Percentiles rank a stretch among this genome's conserved stretches.
phyloP scores from a whole-genome alignment of 306 rosid species.

The Medicago ruthenica region DNA sequence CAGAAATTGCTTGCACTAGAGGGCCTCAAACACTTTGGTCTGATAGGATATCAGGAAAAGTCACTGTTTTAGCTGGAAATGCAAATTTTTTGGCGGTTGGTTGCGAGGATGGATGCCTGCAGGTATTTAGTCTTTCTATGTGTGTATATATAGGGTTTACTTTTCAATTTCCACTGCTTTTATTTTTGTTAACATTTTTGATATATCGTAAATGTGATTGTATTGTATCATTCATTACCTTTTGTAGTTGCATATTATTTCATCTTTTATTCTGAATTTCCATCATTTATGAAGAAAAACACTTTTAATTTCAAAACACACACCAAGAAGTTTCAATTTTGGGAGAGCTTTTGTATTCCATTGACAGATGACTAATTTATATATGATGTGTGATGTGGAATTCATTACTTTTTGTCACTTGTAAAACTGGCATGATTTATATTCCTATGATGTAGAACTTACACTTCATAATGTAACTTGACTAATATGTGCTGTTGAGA shows the following conservation, averaged over 20 bases:
- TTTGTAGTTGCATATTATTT: not conserved
- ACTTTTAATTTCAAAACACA: not conserved
- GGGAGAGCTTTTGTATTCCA: conserved; percentile 5
- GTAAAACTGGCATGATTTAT: conserved; percentile 8
- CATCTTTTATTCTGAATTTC: not conserved
- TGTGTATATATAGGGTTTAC: conserved; percentile 9
- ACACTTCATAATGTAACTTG: conserved; percentile 12
- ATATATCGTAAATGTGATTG: not conserved
- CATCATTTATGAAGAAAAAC: conserved; percentile 2
- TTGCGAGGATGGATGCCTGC: conserved; percentile 96
- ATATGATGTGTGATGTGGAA: not conserved
- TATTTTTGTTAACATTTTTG: not conserved
- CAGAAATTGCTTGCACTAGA: conserved; percentile 80
- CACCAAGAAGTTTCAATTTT: not conserved
- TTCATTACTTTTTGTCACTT: not conserved
- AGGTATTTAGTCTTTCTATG: conserved; percentile 53
- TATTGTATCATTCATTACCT: conserved; percentile 9
- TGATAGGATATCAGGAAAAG: conserved; percentile 91
- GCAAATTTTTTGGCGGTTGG: conserved; percentile 97
- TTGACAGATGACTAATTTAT: conserved; percentile 8
- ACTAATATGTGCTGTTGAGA: conserved; percentile 37
- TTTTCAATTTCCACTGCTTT: not conserved
- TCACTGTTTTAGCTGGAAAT: conserved; percentile 96
- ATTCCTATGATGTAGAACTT: conserved; percentile 26
- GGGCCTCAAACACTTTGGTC: conserved; percentile 86